These are phyloP conservation scores for Actinidia polygama DNA, from an alignment of 179 eudicot species.

Conservation along the genomic window DNA sequence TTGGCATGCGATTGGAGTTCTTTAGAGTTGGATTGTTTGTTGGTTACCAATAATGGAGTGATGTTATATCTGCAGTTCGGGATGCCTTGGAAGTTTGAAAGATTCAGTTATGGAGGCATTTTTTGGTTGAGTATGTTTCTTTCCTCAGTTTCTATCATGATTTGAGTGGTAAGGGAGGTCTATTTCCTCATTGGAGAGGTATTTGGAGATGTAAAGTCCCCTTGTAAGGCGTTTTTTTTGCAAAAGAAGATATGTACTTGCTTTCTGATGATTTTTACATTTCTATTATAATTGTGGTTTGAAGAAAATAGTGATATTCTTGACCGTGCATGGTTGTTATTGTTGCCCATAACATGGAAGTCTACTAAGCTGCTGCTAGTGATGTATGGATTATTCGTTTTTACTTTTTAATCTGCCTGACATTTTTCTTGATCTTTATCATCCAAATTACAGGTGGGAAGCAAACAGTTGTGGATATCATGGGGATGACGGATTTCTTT, in stretches of 20 bases:
- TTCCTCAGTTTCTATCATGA: background rate
- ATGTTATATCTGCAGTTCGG: too few species aligned
- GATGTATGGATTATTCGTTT: background rate
- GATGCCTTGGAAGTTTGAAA: background rate
- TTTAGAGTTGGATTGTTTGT: too few species aligned
- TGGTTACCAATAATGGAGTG: too few species aligned
- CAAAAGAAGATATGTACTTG: background rate
- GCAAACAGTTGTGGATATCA: slow-evolving; percentile 94
- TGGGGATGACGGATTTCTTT: slow-evolving; percentile 97
- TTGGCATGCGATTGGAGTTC: too few species aligned
- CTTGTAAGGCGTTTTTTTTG: background rate
- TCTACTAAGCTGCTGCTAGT: slow-evolving; percentile 2
- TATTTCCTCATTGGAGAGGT: background rate
- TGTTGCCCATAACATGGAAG: background rate
- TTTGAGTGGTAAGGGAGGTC: background rate
- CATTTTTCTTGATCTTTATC: slow-evolving; percentile 11
- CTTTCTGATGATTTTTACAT: background rate
- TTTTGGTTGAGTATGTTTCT: background rate
- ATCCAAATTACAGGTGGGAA: slow-evolving; percentile 76
- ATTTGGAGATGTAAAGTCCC: background rate
- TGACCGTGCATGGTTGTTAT: background rate
- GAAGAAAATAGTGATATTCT: background rate
- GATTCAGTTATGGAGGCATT: background rate
- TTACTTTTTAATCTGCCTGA: background rate
- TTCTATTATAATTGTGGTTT: background rate